A percentile compares a stretch with the other conserved stretches of the same genome.
phyloP scores from a whole-genome alignment of 768 basidiomycete genomes.

The Lanmaoa pseudosensibilis region DNA sequence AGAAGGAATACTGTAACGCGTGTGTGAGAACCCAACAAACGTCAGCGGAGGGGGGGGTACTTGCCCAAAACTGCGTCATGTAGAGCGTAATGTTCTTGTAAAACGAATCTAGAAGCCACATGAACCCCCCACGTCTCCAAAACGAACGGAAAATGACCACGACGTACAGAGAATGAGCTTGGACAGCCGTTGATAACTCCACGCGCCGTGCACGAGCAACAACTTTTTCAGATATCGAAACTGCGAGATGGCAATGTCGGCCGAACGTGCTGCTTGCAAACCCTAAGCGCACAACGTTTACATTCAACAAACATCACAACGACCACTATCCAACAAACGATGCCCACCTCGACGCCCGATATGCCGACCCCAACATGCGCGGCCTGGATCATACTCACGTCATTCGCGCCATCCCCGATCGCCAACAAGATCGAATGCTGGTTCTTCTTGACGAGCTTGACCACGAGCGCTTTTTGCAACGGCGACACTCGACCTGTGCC shows the following conservation, averaged over 20 bases:
- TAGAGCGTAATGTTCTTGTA: slow-evolving; percentile 99
- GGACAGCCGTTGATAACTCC: slow-evolving; percentile 95
- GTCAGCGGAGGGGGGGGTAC: slow-evolving; percentile 11
- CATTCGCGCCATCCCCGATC: slow-evolving; percentile 97
- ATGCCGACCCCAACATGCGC: slow-evolving; percentile 98
- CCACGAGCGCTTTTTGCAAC: slow-evolving; percentile 94
- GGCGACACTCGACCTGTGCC: slow-evolving; percentile 86
- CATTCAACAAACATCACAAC: neutral
- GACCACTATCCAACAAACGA: neutral
- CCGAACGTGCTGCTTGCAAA: slow-evolving; percentile 95
- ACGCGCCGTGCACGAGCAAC: slow-evolving; percentile 94
- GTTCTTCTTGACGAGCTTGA: slow-evolving; percentile 98
- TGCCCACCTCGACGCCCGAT: slow-evolving; percentile 86
- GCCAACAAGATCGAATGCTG: slow-evolving; percentile 91
- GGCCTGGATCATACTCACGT: slow-evolving; percentile 99
- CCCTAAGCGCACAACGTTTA: slow-evolving; percentile 51
- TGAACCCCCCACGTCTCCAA: slow-evolving; percentile 11
- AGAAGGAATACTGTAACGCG: slow-evolving; percentile 83
- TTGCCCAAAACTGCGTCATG: slow-evolving; percentile 98
- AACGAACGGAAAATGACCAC: neutral
- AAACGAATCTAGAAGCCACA: slow-evolving; percentile 71
- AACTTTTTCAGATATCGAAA: slow-evolving; percentile 95
- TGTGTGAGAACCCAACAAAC: neutral
- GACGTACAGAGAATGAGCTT: slow-evolving; percentile 92
- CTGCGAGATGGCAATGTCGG: slow-evolving; percentile 97